Percentiles rank a stretch among this genome's conserved stretches.
Conservation (phyloP, 202 grass and related monocot genomes). For the Dendrocalamus latiflorus region DNA sequence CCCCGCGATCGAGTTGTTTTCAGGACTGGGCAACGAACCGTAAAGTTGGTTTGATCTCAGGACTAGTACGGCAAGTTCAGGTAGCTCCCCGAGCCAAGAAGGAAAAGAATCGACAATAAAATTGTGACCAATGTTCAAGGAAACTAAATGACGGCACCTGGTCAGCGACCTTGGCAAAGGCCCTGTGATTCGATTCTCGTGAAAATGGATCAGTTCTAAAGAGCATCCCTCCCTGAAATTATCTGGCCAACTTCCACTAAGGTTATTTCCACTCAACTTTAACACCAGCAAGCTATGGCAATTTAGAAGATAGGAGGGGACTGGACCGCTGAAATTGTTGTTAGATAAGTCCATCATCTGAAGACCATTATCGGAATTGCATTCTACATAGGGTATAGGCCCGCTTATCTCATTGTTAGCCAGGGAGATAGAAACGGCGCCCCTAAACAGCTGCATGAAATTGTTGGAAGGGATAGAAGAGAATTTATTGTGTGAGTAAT, state of each 20-base stretch:
- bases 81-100: constrained; percentile 13
- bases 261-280: background rate
- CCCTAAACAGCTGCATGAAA: background rate
- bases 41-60: background rate
- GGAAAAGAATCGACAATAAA: constrained; percentile 6
- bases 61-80: background rate
- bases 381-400: background rate
- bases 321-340: constrained; percentile 11
- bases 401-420: background rate
- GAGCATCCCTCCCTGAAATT: background rate
- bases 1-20: background rate
- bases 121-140: constrained; percentile 17
- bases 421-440: background rate
- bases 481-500: background rate
- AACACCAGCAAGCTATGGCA: background rate
- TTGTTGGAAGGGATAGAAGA: background rate
- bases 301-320: background rate
- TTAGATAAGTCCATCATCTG: background rate
- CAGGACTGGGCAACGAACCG: background rate
- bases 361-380: background rate
- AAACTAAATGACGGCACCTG: background rate
- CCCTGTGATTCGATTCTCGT: constrained; percentile 10
- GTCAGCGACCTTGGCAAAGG: constrained; percentile 7
- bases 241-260: background rate
- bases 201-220: background rate